Conservation (phyloP, 352 stramenopile species). For the Sclerospora graminicola region DNA sequence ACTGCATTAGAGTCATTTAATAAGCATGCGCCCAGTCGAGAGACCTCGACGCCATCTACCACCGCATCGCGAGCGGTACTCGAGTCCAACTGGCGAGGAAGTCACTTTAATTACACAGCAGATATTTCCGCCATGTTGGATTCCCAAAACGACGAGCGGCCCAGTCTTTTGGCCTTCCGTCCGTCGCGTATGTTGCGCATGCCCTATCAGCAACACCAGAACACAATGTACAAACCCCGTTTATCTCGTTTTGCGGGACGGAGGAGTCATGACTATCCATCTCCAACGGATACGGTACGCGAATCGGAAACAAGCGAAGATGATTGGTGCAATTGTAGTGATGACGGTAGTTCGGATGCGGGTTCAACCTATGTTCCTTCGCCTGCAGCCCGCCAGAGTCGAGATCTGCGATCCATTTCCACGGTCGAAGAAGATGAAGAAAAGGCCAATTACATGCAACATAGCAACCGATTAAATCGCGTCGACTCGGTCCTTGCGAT, state of each 20-base stretch:
- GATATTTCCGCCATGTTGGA: slow-evolving; percentile 34
- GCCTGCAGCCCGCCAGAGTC: not conserved
- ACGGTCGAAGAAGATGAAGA: slow-evolving; percentile 20
- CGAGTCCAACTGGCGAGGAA: slow-evolving; percentile 11
- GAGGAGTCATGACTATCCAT: slow-evolving; percentile 1
- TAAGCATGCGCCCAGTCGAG: slow-evolving; percentile 17
- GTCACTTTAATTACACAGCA: slow-evolving; percentile 18
- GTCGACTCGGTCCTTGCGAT: slow-evolving; percentile 14
- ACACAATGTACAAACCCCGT: slow-evolving; percentile 28
- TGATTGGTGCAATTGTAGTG: slow-evolving; percentile 26
- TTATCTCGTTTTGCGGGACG: slow-evolving; percentile 24
- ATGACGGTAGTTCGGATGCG: slow-evolving; percentile 17
- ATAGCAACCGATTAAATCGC: slow-evolving; percentile 14
- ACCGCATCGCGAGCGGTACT: slow-evolving; percentile 20
- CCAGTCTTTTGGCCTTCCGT: slow-evolving; percentile 40
- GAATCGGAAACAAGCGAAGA: slow-evolving; percentile 16
- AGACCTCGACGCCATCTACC: slow-evolving; percentile 15
- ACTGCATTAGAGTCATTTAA: not conserved
- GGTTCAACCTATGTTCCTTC: slow-evolving; percentile 10
- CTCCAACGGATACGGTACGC: not conserved
- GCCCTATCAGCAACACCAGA: slow-evolving; percentile 39
- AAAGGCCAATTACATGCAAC: slow-evolving; percentile 3
- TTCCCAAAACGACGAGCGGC: slow-evolving; percentile 18
- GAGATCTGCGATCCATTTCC: slow-evolving; percentile 7
- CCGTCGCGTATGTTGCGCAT: slow-evolving; percentile 35